Evolutionary conservation across 1,139 yeast species (phyloP).

Genomic region (Hyphopichia burtonii): DNA sequence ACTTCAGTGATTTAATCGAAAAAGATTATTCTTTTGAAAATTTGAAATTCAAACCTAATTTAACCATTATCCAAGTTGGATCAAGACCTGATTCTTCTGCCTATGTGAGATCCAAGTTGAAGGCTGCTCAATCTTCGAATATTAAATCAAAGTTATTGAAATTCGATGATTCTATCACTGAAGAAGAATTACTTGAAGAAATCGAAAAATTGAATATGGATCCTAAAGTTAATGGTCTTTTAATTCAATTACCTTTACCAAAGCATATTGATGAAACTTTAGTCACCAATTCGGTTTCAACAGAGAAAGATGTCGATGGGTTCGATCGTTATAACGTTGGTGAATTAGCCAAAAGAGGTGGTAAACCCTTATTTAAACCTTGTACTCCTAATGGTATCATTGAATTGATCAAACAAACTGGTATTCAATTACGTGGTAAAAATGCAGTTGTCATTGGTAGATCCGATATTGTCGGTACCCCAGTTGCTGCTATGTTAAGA

Average conservation of each 20-base stretch:
- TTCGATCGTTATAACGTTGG: slow-evolving; percentile 75
- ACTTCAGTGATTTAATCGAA: slow-evolving; percentile 17
- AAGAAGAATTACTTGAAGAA: slow-evolving; percentile 54
- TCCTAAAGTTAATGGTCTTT: slow-evolving; percentile 63
- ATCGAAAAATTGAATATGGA: slow-evolving; percentile 61
- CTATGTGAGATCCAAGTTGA: slow-evolving; percentile 71
- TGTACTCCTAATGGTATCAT: slow-evolving; percentile 81
- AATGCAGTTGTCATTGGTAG: slow-evolving; percentile 78
- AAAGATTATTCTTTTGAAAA: slow-evolving; percentile 23
- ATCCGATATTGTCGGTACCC: slow-evolving; percentile 82
- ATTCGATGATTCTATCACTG: slow-evolving; percentile 54
- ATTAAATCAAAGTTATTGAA: slow-evolving; percentile 58
- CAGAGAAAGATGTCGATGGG: slow-evolving; percentile 78
- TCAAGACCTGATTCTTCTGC: slow-evolving; percentile 75
- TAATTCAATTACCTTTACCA: slow-evolving; percentile 76
- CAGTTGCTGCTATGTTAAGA: slow-evolving; percentile 70
- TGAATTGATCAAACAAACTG: slow-evolving; percentile 63
- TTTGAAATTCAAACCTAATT: slow-evolving; percentile 55
- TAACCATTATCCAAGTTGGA: slow-evolving; percentile 76
- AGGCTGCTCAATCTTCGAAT: slow-evolving; percentile 70
- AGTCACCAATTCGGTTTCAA: slow-evolving; percentile 65
- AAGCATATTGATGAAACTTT: slow-evolving; percentile 64
- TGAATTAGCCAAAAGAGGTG: slow-evolving; percentile 71
- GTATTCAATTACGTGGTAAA: slow-evolving; percentile 59
- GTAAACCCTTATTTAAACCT: slow-evolving; percentile 68